phyloP scores from a whole-genome alignment of 805 yeast species.

The Yarrowia hollandica region DNA sequence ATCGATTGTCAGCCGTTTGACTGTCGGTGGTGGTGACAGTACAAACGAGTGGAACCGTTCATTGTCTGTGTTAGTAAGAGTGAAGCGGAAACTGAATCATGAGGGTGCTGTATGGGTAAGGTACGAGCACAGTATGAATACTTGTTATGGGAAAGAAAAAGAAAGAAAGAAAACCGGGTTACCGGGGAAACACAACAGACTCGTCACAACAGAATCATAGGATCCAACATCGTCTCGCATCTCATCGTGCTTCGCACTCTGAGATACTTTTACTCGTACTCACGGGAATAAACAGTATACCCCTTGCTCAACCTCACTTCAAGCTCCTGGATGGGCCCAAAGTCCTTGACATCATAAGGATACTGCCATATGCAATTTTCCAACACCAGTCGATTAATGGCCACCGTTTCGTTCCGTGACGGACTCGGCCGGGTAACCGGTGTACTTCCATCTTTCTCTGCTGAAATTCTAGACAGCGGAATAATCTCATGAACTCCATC shows the following conservation, averaged over 20 bases:
- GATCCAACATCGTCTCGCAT: too few species aligned
- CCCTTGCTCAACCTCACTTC: conserved; percentile 16
- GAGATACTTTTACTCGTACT: too few species aligned
- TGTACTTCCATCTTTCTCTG: not conserved
- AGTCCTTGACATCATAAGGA: conserved; percentile 32
- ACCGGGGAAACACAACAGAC: too few species aligned
- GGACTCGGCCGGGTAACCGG: not conserved
- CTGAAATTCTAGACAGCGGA: conserved; percentile 16
- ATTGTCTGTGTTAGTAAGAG: conserved; percentile 21
- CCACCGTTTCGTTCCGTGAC: conserved; percentile 2
- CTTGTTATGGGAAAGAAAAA: not conserved
- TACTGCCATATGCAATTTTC: conserved; percentile 33
- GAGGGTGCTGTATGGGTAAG: too few species aligned
- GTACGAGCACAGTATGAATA: not conserved
- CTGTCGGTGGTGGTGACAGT: conserved; percentile 30
- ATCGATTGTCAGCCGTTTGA: conserved; percentile 29
- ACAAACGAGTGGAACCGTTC: conserved; percentile 31
- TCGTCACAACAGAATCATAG: too few species aligned
- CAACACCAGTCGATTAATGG: conserved; percentile 19
- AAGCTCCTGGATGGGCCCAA: conserved; percentile 31
- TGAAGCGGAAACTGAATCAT: too few species aligned
- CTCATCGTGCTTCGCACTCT: not conserved
- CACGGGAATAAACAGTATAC: conserved; percentile 32
- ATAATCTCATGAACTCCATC: conserved; percentile 11
- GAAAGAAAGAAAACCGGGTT: too few species aligned